Evolutionary conservation across 257 asterid genomes (phyloP), one percentile per base, ranked within the genome.

Genomic region (Osmanthus fragrans): DNA sequence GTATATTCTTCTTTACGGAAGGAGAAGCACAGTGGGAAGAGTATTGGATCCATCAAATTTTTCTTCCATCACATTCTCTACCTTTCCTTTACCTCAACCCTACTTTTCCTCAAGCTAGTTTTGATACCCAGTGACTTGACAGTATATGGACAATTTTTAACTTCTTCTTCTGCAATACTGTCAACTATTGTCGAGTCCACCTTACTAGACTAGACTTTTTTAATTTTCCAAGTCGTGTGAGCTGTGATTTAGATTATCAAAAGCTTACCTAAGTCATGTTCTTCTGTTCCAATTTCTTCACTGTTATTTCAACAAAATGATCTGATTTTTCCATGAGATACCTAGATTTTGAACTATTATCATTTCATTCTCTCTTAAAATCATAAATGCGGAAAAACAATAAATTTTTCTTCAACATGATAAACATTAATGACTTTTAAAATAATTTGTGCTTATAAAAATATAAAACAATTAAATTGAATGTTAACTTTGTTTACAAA

Each of bases 231-330:
- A 58, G 5, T n/a, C n/a, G n/a, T n/a, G 67, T n/a, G 13, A 58
- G 12, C 7, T 49, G 21, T 49, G 56, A 77, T 5, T 49, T 67
- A 13, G 67, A 21, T 27, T 60, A 54, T 21, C 54, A 51, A 33
- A 74, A 51, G 19, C 82, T 81, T 85, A 92, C 99, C 87, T 98
- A 81, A 0, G 99, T 96, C 87, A 86, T 93, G 84, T 85, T 70
- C 83, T 81, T 96, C 71, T 92, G 91, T 18, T 85, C 94, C 3
- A 97, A 91, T 75, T 96, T 96, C 81, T 87, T 96, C 98, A 90
- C 89, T 0, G 81, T 81, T 34, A 96, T 79, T 16, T 89, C 94
- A 34, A 96, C 99, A 73, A 84, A 96, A 54, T 98, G 98, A 88
- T 96, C 98, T 4, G 98, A 90, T 80, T 93, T 96, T 25, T 98